phyloP scores from a whole-genome alignment of 2,329 filamentous ascomycete species.

The Phyllosticta ampelicida region DNA sequence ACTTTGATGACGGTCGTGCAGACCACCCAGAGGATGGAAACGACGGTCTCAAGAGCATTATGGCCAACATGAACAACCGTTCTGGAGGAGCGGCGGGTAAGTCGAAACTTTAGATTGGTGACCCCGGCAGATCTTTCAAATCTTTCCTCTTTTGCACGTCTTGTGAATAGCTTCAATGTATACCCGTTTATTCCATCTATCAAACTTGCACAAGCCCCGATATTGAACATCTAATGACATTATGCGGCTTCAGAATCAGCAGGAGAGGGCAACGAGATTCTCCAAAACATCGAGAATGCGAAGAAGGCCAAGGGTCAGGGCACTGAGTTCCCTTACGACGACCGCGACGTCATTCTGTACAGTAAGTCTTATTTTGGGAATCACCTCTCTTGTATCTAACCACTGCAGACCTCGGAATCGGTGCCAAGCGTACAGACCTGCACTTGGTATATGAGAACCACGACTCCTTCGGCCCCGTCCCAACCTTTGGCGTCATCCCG shows the following conservation, averaged over 20 bases:
- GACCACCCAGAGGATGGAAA: slow-evolving; percentile 74
- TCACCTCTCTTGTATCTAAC: background rate
- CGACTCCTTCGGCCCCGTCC: slow-evolving; percentile 86
- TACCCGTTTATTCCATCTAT: slow-evolving; percentile 1
- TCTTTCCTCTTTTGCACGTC: background rate
- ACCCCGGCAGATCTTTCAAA: background rate
- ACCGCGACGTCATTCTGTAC: slow-evolving; percentile 87
- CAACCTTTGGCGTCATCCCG: slow-evolving; percentile 95
- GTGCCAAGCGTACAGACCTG: slow-evolving; percentile 82
- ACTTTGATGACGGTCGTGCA: slow-evolving; percentile 79
- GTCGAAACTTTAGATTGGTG: slow-evolving; percentile 13
- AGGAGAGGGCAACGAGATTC: slow-evolving; percentile 39
- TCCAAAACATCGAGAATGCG: slow-evolving; percentile 64
- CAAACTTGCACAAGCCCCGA: background rate
- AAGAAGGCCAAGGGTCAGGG: slow-evolving; percentile 61
- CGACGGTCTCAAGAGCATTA: slow-evolving; percentile 67
- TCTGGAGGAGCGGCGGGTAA: slow-evolving; percentile 32
- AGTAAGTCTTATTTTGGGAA: slow-evolving; percentile 33
- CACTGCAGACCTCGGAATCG: slow-evolving; percentile 61
- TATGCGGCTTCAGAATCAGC: slow-evolving; percentile 12
- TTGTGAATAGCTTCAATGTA: slow-evolving; percentile 7
- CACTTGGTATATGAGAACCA: slow-evolving; percentile 80
- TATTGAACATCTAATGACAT: background rate
- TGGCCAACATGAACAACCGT: slow-evolving; percentile 78
- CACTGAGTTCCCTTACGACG: slow-evolving; percentile 71